Percentiles rank a stretch among this genome's conserved stretches.
phyloP scores from a whole-genome alignment of 108 stramenopile genomes.

The Thalassiosira profunda region DNA sequence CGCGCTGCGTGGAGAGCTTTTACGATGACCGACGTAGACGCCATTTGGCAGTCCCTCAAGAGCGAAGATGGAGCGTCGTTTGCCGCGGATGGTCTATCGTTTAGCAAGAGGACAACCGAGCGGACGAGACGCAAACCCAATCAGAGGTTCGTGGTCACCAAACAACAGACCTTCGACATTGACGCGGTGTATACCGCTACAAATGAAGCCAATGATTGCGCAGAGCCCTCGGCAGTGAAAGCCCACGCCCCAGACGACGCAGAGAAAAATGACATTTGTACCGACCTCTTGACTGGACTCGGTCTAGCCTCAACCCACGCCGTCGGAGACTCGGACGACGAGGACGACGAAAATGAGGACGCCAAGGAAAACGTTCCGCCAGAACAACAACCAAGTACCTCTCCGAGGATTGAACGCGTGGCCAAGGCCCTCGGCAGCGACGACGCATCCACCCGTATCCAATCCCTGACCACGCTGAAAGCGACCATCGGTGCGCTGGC shows the following conservation, averaged over 20 bases:
- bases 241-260: not conserved
- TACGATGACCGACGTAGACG: conserved; percentile 21
- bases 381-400: conserved; percentile 1
- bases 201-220: too few relatives aligned
- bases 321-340: too few relatives aligned
- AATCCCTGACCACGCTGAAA: conserved; percentile 27
- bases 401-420: conserved; percentile 37
- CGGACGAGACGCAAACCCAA: not conserved
- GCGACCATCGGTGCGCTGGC: conserved; percentile 18
- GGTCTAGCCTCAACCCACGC: too few relatives aligned
- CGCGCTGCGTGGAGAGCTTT: too few relatives aligned
- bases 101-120: not conserved
- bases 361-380: not conserved
- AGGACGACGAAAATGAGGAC: conserved; percentile 48
- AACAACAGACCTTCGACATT: too few relatives aligned
- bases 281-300: not conserved
- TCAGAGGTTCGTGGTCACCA: too few relatives aligned
- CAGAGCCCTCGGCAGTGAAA: too few relatives aligned
- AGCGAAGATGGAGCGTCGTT: conserved; percentile 21
- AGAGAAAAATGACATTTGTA: not conserved
- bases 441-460: conserved; percentile 18
- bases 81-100: not conserved
- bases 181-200: conserved; percentile 5
- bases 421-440: conserved; percentile 24
- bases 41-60: conserved; percentile 35